Base-by-base conservation (phyloP, 1,284 basidiomycete genomes). In the Trametes hirsuta region DNA sequence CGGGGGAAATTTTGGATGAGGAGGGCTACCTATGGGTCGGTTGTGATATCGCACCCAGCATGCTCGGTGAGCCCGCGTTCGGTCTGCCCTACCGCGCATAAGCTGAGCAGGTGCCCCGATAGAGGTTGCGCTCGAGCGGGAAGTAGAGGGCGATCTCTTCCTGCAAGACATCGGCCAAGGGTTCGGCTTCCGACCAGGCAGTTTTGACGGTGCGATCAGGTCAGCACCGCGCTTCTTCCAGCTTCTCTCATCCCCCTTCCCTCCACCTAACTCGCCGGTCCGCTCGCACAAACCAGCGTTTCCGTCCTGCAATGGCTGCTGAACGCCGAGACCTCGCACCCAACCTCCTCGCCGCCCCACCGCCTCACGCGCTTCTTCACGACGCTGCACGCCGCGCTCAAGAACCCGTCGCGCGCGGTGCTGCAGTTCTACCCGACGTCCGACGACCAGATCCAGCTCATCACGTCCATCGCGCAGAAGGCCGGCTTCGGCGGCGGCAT, bases 231-330 rank as follows among this genome's bases (percentile, higher is more conserved):
- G 37, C 45, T 21, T 18, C 41, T 34, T 6, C 46, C 36, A 1
- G 21, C 10, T 24, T 5, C 34, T 30, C 49, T 24, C 25, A 30
- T 39, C 34, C n/a, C 10, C 24, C 8, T 9, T 3, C 6, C 6
- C 10, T 15, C 15, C 15, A 44, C 58, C 21, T 44, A 40, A 25
- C 30, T 47, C 18, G 3, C 24, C 24, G 12, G 8, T 25, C 45
- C 41, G n/a, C 47, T 22, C 41, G 37, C 52, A 14, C 39, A 2
- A 2, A 9, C 22, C 68, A 97, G 95, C 71, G 94, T 99, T 72
- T 99, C 97, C 21, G 97, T 98, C 24, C 82, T 99, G 2, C 97
- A 99, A 78, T 99, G 97, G 97, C 84, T 99, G 0, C 85, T 98
- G 62, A 99, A 99, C 74, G 97, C 97, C 41, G 97, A 99, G 75